Percentiles rank a stretch among this genome's conserved stretches.
These are phyloP conservation scores for Trichoderma gracile DNA, from an alignment of 2,329 filamentous ascomycete species.

Conservation along the genomic window DNA sequence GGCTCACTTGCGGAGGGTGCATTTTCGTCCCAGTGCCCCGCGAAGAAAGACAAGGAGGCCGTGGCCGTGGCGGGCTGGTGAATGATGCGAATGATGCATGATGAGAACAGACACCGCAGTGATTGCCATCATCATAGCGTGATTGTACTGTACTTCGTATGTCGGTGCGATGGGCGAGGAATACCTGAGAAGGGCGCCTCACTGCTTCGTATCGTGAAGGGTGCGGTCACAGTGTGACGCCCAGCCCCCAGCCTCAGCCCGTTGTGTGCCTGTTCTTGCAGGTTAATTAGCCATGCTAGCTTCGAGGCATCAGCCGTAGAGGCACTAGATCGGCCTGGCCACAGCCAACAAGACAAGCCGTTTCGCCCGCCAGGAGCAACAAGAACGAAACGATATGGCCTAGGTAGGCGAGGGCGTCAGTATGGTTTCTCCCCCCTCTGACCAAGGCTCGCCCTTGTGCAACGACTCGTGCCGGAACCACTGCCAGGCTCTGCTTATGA, in stretches of 20 bases:
- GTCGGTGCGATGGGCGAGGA: no score
- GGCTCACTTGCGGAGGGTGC: slow-evolving; percentile 1
- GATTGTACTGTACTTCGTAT: no score
- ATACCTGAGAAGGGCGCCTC: no score
- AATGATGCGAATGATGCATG: neutral
- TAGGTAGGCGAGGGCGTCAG: slow-evolving; percentile 7
- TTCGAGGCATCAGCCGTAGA: slow-evolving; percentile 6
- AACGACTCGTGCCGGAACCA: slow-evolving; percentile 18
- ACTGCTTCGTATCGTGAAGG: neutral
- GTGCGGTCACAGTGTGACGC: slow-evolving; percentile 17
- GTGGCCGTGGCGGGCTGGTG: neutral
- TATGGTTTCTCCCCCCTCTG: neutral
- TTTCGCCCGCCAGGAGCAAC: slow-evolving; percentile 4
- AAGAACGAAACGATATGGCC: neutral
- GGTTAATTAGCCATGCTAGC: slow-evolving; percentile 6
- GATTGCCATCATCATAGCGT: slow-evolving; percentile 8
- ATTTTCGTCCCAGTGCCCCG: neutral
- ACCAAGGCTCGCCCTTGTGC: slow-evolving; percentile 8
- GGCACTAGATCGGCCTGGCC: slow-evolving; percentile 10
- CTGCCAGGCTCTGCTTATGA: slow-evolving; percentile 7
- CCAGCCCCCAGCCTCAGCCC: slow-evolving; percentile 7
- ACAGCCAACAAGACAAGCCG: slow-evolving; percentile 2
- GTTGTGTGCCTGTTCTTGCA: slow-evolving; percentile 1
- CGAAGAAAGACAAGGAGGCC: neutral
- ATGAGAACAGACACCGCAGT: neutral